phyloP scores from a whole-genome alignment of 257 asterid genomes.

The Przewalskia tangutica region DNA sequence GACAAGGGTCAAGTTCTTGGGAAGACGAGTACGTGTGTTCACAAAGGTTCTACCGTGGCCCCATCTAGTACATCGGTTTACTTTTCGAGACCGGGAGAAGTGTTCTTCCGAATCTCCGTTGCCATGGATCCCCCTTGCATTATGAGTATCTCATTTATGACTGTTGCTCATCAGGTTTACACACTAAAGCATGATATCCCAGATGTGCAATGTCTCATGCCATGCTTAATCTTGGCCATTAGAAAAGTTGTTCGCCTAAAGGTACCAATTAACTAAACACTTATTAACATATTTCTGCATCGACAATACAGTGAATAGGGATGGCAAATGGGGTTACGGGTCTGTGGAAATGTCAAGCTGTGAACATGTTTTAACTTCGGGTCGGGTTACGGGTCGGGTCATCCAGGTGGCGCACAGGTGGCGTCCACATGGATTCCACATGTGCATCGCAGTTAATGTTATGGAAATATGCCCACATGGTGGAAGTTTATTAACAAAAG shows the following conservation, averaged over 20 bases:
- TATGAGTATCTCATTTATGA: background rate
- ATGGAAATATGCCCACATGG: too few species aligned
- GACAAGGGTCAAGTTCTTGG: constrained; percentile 89
- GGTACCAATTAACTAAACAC: constrained; percentile 21
- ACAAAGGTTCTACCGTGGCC: constrained; percentile 79
- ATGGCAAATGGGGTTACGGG: too few species aligned
- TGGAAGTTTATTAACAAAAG: too few species aligned
- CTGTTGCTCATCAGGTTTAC: constrained; percentile 42
- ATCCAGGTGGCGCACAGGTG: too few species aligned
- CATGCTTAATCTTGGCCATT: constrained; percentile 68
- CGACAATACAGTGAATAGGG: background rate
- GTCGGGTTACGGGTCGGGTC: too few species aligned
- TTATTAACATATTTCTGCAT: background rate
- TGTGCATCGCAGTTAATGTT: too few species aligned
- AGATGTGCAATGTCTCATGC: constrained; percentile 71
- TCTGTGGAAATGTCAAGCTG: too few species aligned
- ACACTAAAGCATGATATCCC: constrained; percentile 67
- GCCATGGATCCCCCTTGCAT: background rate
- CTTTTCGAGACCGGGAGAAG: constrained; percentile 85
- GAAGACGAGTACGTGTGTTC: constrained; percentile 81
- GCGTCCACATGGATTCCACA: too few species aligned
- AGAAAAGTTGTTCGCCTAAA: constrained; percentile 83
- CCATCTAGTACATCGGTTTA: constrained; percentile 62
- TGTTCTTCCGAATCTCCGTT: constrained; percentile 6
- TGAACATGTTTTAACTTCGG: too few species aligned